These are phyloP conservation scores for Globisporangium splendens DNA, from an alignment of 352 stramenopile genomes.

Conservation along the genomic window DNA sequence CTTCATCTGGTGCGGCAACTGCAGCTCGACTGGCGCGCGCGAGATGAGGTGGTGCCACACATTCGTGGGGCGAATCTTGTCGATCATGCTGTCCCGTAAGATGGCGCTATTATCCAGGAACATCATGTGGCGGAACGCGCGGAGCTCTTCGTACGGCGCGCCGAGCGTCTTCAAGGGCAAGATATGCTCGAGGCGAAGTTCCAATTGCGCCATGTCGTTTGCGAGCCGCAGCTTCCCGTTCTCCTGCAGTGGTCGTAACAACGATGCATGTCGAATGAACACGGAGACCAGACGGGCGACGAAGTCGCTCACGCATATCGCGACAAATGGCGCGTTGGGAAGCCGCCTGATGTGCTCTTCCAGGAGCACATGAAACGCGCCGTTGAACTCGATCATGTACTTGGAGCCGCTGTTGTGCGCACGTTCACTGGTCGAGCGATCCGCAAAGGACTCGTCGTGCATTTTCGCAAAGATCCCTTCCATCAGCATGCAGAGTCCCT, in stretches of 20 bases:
- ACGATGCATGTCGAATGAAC: conserved; percentile 72
- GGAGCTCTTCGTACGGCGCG: conserved; percentile 66
- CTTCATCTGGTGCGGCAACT: conserved; percentile 76
- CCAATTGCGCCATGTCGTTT: conserved; percentile 84
- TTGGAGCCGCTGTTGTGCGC: conserved; percentile 38
- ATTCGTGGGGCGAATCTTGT: conserved; percentile 82
- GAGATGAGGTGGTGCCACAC: conserved; percentile 84
- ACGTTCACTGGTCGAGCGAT: conserved; percentile 12
- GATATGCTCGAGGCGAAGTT: conserved; percentile 62
- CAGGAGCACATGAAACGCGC: conserved; percentile 55
- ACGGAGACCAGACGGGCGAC: conserved; percentile 65
- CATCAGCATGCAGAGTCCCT: conserved; percentile 48
- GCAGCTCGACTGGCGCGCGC: conserved; percentile 60
- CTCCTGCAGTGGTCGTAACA: conserved; percentile 72
- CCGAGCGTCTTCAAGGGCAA: conserved; percentile 58
- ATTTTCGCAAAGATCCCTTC: conserved; percentile 75
- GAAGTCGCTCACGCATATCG: conserved; percentile 59
- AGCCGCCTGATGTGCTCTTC: conserved; percentile 76
- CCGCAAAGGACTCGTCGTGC: conserved; percentile 81
- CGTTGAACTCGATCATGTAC: conserved; percentile 79
- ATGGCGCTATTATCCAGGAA: conserved; percentile 68
- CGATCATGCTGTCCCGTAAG: conserved; percentile 63
- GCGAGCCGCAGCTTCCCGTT: conserved; percentile 74
- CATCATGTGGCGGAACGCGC: conserved; percentile 79
- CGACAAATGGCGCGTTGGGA: conserved; percentile 45